These are phyloP conservation scores for Scutellaria barbata DNA, from an alignment of 257 asterid species.

Conservation along the genomic window DNA sequence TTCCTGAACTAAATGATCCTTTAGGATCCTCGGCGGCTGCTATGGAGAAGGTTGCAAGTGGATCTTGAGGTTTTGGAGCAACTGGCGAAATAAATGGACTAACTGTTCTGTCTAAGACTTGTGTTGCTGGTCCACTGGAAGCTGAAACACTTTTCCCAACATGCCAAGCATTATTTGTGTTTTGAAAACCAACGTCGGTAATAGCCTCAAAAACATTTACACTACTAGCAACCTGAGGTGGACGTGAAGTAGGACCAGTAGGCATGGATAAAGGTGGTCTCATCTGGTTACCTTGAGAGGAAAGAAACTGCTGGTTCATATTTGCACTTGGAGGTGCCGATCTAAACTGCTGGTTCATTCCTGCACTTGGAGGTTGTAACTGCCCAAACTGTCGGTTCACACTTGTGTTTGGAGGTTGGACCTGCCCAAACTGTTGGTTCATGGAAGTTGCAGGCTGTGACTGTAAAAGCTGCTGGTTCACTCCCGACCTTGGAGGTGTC, in stretches of 20 bases:
- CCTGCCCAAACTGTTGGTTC: slow-evolving; percentile 50
- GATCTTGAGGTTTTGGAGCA: slow-evolving; percentile 54
- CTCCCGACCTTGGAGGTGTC: slow-evolving; percentile 42
- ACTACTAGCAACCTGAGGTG: slow-evolving; percentile 55
- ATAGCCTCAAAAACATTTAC: slow-evolving; percentile 51
- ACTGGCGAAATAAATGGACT: slow-evolving; percentile 49
- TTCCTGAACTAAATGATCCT: slow-evolving; percentile 53
- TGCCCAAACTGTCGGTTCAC: slow-evolving; percentile 50
- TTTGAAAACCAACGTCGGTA: slow-evolving; percentile 51
- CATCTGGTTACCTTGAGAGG: slow-evolving; percentile 59
- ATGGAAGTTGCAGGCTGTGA: slow-evolving; percentile 52
- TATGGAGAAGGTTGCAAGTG: slow-evolving; percentile 49
- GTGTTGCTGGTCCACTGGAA: slow-evolving; percentile 51
- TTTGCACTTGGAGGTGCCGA: slow-evolving; percentile 50
- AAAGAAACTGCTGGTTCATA: slow-evolving; percentile 66
- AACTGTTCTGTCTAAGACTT: slow-evolving; percentile 51
- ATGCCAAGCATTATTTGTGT: slow-evolving; percentile 58
- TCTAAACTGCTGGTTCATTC: slow-evolving; percentile 49
- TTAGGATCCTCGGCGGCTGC: slow-evolving; percentile 52
- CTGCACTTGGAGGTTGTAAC: slow-evolving; percentile 50
- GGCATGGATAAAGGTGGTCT: slow-evolving; percentile 59
- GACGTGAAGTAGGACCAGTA: slow-evolving; percentile 50
- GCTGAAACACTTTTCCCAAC: slow-evolving; percentile 52
- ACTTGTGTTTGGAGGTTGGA: slow-evolving; percentile 37
- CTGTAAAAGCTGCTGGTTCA: slow-evolving; percentile 54